Base-by-base conservation (phyloP, 2,329 filamentous ascomycete genomes). In the Xylariaceae sp. region DNA sequence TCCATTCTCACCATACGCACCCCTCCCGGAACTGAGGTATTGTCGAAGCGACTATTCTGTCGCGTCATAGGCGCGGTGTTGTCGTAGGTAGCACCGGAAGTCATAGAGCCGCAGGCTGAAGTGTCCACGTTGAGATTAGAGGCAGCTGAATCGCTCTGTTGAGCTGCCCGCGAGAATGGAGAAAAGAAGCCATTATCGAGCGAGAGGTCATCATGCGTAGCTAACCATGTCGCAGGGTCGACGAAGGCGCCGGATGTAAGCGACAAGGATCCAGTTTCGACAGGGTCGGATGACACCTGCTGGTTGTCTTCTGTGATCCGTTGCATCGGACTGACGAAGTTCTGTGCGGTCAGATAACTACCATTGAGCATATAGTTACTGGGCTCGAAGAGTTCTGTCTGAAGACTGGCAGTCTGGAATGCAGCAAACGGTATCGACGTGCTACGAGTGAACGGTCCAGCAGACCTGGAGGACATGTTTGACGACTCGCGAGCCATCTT, bases 401-500 rank as follows among this genome's bases (percentile, higher is more conserved):
- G 55, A 1, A 62, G 55, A 55, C 55, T 57, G 55, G 62, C 30
- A 18, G 63, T 66, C 34, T 69, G 68, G 39, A 67, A 66, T 53
- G 66, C 66, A 17, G 71, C 65, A 47, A 72, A 72, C 37, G 74
- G 73, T 63, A 76, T 70, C 57, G 71, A 71, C 51, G 69, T 68
- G 39, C 68, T 72, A 65, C 64, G 69, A 60, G 70, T 70, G 57
- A 78, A 78, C 42, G 77, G 75, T 51, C 74, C 70, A 45, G 69
- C 74, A 34, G 73, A 71, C 53, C 67, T 70, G 30, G 75, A 73
- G 8, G 77, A 77, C 37, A 73, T 71, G 64, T 72, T 76, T 45
- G 78, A 81, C 11, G 71, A 69, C 56, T 72, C 75, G 58, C 79
- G 77, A 65, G 74, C 73, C 78, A 81, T 81, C 62, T 71, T 70